Percentiles rank a stretch among this genome's conserved stretches.
phyloP scores from a whole-genome alignment of 2,329 filamentous ascomycete species.

The Aspergillus proliferans region DNA sequence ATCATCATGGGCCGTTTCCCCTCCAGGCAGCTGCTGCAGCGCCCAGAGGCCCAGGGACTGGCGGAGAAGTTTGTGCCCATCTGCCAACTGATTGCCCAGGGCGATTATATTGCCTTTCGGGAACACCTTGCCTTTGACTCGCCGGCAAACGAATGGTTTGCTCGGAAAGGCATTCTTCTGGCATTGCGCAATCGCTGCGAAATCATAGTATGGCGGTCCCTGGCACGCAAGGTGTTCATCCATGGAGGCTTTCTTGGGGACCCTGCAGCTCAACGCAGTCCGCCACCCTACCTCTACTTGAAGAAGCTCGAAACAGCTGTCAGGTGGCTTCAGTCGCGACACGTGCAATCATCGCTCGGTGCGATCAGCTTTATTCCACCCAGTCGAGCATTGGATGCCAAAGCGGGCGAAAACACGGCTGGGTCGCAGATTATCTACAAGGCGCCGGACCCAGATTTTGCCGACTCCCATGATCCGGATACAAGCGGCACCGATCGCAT shows the following conservation, averaged over 20 bases:
- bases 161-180: conserved; percentile 67
- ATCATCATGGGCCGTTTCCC: conserved; percentile 81
- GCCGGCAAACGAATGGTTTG: conserved; percentile 63
- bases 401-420: conserved; percentile 8
- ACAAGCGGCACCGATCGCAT: conserved; percentile 6
- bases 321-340: conserved; percentile 52
- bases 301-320: conserved; percentile 60
- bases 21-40: conserved; percentile 56
- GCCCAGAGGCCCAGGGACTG: conserved; percentile 63
- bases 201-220: conserved; percentile 74
- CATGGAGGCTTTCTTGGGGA: conserved; percentile 67
- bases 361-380: conserved; percentile 1
- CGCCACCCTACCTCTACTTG: conserved; percentile 69
- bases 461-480: conserved; percentile 11
- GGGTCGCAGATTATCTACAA: conserved; percentile 27
- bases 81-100: conserved; percentile 63
- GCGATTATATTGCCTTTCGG: conserved; percentile 70
- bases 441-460: conserved; percentile 29
- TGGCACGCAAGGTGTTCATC: conserved; percentile 71
- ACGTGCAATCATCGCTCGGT: conserved; percentile 9
- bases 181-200: conserved; percentile 71
- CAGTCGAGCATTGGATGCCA: conserved; percentile 4
- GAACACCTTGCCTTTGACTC: conserved; percentile 53
- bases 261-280: conserved; percentile 38
- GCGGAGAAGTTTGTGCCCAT: conserved; percentile 64